These are phyloP conservation scores for Sporothrix pseudoabietina DNA, from an alignment of 2,329 filamentous ascomycete species.

Conservation along the genomic window DNA sequence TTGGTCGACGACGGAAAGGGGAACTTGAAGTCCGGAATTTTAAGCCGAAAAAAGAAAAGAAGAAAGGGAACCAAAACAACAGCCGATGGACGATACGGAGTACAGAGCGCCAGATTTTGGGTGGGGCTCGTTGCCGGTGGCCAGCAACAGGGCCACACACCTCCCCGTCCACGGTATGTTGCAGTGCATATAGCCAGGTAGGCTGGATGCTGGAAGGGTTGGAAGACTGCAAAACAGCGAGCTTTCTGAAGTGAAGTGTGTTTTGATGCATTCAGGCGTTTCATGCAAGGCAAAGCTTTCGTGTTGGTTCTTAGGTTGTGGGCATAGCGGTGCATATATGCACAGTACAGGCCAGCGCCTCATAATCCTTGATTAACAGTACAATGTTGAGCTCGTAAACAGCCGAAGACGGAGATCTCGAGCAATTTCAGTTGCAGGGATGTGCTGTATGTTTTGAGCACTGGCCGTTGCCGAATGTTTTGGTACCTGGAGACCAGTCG, in stretches of 20 bases:
- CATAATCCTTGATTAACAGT: not conserved
- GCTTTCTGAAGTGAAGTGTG: not conserved
- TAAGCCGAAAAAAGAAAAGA: not conserved
- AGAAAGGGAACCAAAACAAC: not conserved
- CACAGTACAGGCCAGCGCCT: not conserved
- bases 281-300: not conserved
- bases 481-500: not conserved
- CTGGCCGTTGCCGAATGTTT: not conserved
- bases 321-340: not conserved
- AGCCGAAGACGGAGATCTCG: not conserved
- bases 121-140: not conserved
- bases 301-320: not conserved
- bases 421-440: not conserved
- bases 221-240: not conserved
- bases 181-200: conserved; percentile 14
- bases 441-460: too few relatives aligned
- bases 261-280: not conserved
- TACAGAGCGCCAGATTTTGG: not conserved
- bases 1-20: not conserved
- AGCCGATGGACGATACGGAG: not conserved
- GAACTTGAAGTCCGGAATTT: not conserved
- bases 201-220: not conserved
- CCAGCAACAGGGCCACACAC: not conserved
- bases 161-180: not conserved
- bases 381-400: not conserved